phyloP scores from a whole-genome alignment of 768 basidiomycete genomes.

The Mycena crocata region DNA sequence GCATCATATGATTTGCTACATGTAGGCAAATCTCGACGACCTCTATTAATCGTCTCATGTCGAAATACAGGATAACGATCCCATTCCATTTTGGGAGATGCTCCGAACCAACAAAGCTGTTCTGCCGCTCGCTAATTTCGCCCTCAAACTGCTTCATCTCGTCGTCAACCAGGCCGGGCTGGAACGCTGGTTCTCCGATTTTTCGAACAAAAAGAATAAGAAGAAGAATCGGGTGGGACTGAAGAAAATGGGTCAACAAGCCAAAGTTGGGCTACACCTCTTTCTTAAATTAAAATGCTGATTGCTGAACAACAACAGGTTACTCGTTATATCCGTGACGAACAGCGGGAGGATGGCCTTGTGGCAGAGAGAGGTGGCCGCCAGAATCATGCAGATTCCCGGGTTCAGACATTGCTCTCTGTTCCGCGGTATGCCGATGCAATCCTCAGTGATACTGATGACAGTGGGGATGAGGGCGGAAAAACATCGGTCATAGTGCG shows the following conservation, averaged over 20 bases:
- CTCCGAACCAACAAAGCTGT: neutral
- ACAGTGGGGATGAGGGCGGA: slow-evolving; percentile 17
- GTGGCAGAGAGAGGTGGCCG: neutral
- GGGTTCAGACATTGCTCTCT: slow-evolving; percentile 2
- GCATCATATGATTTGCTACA: neutral
- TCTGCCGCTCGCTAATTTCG: neutral
- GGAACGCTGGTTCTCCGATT: slow-evolving; percentile 24
- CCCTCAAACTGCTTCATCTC: neutral
- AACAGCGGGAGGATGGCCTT: neutral
- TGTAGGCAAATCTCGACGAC: neutral
- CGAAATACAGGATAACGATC: slow-evolving; percentile 7
- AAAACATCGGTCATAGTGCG: slow-evolving; percentile 7
- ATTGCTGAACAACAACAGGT: neutral
- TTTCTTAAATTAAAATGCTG: neutral
- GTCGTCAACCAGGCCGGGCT: slow-evolving; percentile 23
- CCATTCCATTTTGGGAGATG: slow-evolving; percentile 12
- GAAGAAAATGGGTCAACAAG: slow-evolving; percentile 19
- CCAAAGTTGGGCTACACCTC: slow-evolving; percentile 1
- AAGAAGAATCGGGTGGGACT: slow-evolving; percentile 18
- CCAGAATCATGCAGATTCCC: slow-evolving; percentile 5
- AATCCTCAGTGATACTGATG: slow-evolving; percentile 20
- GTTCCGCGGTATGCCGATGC: slow-evolving; percentile 19
- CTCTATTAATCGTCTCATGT: neutral
- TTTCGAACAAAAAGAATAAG: slow-evolving; percentile 25
- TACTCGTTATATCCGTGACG: neutral